These are phyloP conservation scores for Scolecobasidium constrictum DNA, from an alignment of 2,329 filamentous ascomycete genomes.

Conservation along the genomic window DNA sequence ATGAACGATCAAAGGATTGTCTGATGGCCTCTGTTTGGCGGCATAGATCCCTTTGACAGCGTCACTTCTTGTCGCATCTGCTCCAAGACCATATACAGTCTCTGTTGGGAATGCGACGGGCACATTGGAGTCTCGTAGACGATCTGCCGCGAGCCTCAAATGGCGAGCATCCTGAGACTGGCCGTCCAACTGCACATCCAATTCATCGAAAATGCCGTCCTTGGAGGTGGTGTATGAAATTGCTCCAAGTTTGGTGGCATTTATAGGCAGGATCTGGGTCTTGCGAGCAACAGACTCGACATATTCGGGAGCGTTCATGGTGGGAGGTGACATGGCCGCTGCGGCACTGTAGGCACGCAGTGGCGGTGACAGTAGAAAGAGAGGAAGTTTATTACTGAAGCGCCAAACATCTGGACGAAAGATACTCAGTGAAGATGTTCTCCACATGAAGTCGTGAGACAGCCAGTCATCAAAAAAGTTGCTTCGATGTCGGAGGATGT, in stretches of 20 bases:
- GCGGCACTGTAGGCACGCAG: background rate
- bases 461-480: background rate
- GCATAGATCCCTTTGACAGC: slow-evolving; percentile 87
- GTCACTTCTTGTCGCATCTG: slow-evolving; percentile 76
- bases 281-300: background rate
- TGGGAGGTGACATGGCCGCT: background rate
- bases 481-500: background rate
- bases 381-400: background rate
- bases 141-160: slow-evolving; percentile 3
- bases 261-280: background rate
- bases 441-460: background rate
- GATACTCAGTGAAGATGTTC: background rate
- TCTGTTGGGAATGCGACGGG: slow-evolving; percentile 96
- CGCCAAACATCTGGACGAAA: background rate
- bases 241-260: background rate
- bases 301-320: background rate
- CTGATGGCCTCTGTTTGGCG: slow-evolving; percentile 80
- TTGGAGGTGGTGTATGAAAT: background rate
- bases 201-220: slow-evolving; percentile 6
- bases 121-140: slow-evolving; percentile 1
- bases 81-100: slow-evolving; percentile 94
- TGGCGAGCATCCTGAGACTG: background rate
- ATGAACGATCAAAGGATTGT: slow-evolving; percentile 94
- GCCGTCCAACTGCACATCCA: background rate
- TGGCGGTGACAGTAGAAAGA: background rate